These are phyloP conservation scores for Candida morakotiae DNA, from an alignment of 805 yeast species.

Conservation along the genomic window DNA sequence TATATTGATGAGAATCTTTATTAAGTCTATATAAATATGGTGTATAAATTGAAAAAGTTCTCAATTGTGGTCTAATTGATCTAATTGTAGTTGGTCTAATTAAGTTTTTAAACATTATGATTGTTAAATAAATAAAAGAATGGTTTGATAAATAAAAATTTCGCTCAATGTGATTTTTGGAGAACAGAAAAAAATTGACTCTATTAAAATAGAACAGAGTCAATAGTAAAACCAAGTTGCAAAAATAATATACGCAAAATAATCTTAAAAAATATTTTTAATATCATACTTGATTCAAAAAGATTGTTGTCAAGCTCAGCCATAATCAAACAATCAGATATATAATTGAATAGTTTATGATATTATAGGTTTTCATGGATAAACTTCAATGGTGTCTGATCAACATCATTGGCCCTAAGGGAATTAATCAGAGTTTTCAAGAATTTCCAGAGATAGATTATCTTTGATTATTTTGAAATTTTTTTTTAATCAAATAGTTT, in stretches of 20 bases:
- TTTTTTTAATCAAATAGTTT: too few relatives aligned
- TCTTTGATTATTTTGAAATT: too few relatives aligned
- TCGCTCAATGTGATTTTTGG: background rate
- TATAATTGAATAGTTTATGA: too few relatives aligned
- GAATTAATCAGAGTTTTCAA: too few relatives aligned
- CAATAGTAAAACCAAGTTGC: background rate
- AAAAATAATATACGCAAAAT: background rate
- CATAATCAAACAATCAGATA: too few relatives aligned
- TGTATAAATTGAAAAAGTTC: background rate
- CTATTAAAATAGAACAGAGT: background rate
- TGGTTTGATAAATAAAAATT: background rate
- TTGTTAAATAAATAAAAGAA: background rate
- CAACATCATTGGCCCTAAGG: too few relatives aligned
- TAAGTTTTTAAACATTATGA: constrained; percentile 9
- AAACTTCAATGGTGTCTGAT: too few relatives aligned
- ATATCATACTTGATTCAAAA: too few relatives aligned
- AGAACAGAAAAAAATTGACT: constrained; percentile 1
- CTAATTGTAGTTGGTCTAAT: constrained; percentile 8
- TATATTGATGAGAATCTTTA: constrained; percentile 35
- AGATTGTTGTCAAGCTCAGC: too few relatives aligned
- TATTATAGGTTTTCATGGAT: too few relatives aligned
- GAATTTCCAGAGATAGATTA: too few relatives aligned
- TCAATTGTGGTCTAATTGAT: constrained; percentile 12
- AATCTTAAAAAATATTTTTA: too few relatives aligned
- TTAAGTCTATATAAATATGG: constrained; percentile 23